Base-by-base conservation (phyloP, 768 basidiomycete species). In the Boletus vinaceobasis region DNA sequence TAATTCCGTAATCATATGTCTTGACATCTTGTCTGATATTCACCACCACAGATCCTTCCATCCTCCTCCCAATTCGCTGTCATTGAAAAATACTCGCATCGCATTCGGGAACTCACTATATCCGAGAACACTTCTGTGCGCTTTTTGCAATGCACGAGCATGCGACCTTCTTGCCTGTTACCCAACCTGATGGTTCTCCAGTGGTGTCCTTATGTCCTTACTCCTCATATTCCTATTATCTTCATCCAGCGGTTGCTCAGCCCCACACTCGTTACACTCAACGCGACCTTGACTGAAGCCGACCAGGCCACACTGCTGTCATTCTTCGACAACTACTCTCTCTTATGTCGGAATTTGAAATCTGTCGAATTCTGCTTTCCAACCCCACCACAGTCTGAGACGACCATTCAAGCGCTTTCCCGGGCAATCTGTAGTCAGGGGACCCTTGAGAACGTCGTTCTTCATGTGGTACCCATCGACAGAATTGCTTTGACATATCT, bases 231-330 rank as follows among this genome's bases (percentile, higher is more conserved):
- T 7, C 51, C 53, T 5, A 43, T 48, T 13, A 29, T 46, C 36
- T 43, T 46, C 40, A 52, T 62, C 21, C 57, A 50, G 27, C 53
- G 17, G 17, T 38, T 62, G 43, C 60, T 62, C 42, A 43, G 37
- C 37, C 56, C 60, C 21, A 33, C 53, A 1, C 60, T 62, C 19
- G 39, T 55, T 35, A 47, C 46, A 2, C 50, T 62, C 8, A 1
- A 26, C 0, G 60, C 19, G 3, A 45, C 10, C 6, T 33, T 61
- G 21, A 2, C 9, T 15, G 60, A 58, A 31, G 43, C 7, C 11
- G 60, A 62, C n/a, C 44, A 32, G 13, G 36, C 27, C 7, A 50
- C 44, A 31, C 6, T 58, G 1, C n/a, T 35, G 1, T 60, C 57
- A 7, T 56, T 63, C 48, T 23, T 62, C 36, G 46, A 63, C 2